Conservation (phyloP, 78 protist genomes). For the Bigelowiella natans region DNA sequence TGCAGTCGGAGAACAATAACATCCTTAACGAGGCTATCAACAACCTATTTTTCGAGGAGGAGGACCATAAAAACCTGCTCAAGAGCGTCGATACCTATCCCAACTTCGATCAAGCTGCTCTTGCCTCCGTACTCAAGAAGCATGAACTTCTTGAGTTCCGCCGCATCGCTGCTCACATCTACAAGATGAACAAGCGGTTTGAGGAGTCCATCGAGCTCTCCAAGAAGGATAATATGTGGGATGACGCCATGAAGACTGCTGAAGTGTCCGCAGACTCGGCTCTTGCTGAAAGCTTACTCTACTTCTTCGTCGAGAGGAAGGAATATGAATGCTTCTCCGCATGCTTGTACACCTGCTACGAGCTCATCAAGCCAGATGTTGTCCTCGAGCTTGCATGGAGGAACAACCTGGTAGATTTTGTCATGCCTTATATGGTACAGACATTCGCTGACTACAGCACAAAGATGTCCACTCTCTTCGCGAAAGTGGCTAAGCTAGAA, state of each 20-base stretch:
- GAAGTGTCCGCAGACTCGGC: conserved; percentile 67
- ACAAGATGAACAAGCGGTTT: conserved; percentile 56
- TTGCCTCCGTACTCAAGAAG: conserved; percentile 77
- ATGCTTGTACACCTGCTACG: conserved; percentile 88
- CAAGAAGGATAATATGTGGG: conserved; percentile 81
- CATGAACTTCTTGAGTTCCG: conserved; percentile 90
- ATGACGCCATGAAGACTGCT: conserved; percentile 91
- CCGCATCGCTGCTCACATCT: conserved; percentile 83
- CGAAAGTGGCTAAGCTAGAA: neutral
- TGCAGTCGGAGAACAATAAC: conserved; percentile 25
- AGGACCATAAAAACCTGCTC: conserved; percentile 82
- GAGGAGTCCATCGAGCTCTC: conserved; percentile 74
- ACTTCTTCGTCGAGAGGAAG: conserved; percentile 76
- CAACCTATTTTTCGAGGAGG: conserved; percentile 86
- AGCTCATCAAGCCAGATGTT: conserved; percentile 47
- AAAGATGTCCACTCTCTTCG: conserved; percentile 27
- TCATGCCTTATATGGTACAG: conserved; percentile 97
- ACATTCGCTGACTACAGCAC: conserved; percentile 31
- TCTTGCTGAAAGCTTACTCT: conserved; percentile 77
- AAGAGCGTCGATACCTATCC: conserved; percentile 56
- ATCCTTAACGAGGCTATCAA: conserved; percentile 89
- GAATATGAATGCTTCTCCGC: conserved; percentile 80
- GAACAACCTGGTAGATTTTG: conserved; percentile 75
- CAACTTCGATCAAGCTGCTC: conserved; percentile 74
- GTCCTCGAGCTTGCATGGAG: conserved; percentile 97